Base-by-base conservation (phyloP, 331 rosid species). In the Saraca asoca region DNA sequence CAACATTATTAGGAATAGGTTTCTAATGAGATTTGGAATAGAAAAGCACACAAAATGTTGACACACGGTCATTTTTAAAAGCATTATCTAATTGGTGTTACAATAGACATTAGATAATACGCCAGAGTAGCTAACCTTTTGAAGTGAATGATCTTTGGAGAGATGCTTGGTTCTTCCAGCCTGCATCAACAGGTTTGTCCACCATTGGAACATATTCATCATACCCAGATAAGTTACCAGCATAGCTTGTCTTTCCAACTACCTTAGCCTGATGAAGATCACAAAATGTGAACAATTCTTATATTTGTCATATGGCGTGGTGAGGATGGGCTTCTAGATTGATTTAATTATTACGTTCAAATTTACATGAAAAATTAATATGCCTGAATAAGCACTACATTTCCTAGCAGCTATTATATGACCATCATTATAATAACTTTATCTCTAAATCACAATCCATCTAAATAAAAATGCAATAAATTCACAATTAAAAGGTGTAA, bases 121-220 rank as follows among this genome's bases (percentile, higher is more conserved):
- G 48, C 49, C 48, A 19, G 55, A 70, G 51, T 60, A 66, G 68
- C 75, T 67, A 67, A 90, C 98, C 97, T 88, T 80, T 86, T 34
- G 82, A 77, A 72, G 87, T 61, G 53, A 39, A 67, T 62, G 86
- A 71, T 66, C 66, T 80, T 75, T 81, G 95, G 38, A 78, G 68
- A 41, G 86, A 75, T 50, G 74, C 64, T 69, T 84, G 95, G 66
- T 78, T 86, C 85, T 90, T 94, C 95, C 90, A 90, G 69, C 46
- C 58, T 69, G 86, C 81, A 81, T 94, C 98, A 66, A 94, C 98
- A 49, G 97, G 78, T 83, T 94, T 94, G 84, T 94, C 98, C 62
- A 94, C 97, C 91, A 94, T 86, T 53, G 98, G 98, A 66, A 94
- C 84, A 64, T 90, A 94, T 66, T 90, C 98, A 72, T 90, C 97